Evolutionary conservation across 441 rosid genomes (phyloP).

Genomic region (Erodium texanum): DNA sequence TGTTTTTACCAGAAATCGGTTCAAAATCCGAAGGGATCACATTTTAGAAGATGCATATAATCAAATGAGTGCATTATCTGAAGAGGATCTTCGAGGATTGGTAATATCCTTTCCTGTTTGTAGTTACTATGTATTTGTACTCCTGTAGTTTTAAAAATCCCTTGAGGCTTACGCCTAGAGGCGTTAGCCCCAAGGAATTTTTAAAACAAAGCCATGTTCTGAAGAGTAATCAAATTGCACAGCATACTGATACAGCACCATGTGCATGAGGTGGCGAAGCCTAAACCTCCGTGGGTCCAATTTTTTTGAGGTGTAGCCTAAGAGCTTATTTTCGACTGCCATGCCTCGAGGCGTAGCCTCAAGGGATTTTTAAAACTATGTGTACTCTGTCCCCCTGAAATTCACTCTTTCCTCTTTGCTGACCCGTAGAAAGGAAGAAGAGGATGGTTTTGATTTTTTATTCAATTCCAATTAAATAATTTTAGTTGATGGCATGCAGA

Average conservation of each 20-base stretch:
- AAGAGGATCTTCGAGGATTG: conserved; percentile 90
- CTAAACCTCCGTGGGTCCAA: too few relatives aligned
- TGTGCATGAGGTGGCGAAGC: too few relatives aligned
- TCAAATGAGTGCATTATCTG: conserved; percentile 93
- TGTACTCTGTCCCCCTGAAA: conserved; percentile 9
- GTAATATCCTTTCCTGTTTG: conserved; percentile 37
- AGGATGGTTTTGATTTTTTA: conserved; percentile 11
- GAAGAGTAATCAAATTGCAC: too few relatives aligned
- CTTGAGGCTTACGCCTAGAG: too few relatives aligned
- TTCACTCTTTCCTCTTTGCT: conserved; percentile 16
- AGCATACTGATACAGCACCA: too few relatives aligned
- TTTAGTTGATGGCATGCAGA: conserved; percentile 41
- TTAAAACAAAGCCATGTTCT: too few relatives aligned
- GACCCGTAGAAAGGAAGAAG: not conserved
- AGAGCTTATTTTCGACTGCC: too few relatives aligned
- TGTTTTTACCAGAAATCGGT: conserved; percentile 73
- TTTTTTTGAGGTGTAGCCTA: too few relatives aligned
- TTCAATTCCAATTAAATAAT: conserved; percentile 9
- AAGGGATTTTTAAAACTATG: too few relatives aligned
- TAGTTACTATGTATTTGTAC: conserved; percentile 5
- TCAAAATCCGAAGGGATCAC: conserved; percentile 88
- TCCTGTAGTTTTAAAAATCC: too few relatives aligned
- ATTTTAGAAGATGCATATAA: conserved; percentile 93
- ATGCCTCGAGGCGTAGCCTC: too few relatives aligned
- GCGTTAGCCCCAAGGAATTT: too few relatives aligned